These are phyloP conservation scores for Lactarius deliciosus DNA, from an alignment of 768 basidiomycete species.

Conservation along the genomic window DNA sequence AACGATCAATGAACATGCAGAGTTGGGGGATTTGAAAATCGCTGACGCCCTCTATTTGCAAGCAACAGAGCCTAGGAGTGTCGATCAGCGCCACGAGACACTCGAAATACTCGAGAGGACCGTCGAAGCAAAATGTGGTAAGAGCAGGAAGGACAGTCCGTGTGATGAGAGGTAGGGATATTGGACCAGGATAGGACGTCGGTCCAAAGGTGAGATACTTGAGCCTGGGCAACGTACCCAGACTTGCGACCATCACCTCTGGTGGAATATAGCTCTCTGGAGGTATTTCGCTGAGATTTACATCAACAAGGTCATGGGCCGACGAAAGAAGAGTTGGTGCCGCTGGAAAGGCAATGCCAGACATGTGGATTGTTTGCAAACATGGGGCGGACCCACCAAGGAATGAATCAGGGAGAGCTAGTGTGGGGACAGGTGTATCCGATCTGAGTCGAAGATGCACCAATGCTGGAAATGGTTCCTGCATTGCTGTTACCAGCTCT, in stretches of 20 bases:
- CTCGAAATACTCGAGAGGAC: background rate
- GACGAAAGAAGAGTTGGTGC: slow-evolving; percentile 1
- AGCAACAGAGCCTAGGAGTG: too few species aligned
- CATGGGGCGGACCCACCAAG: background rate
- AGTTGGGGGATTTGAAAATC: background rate
- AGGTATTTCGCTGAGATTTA: background rate
- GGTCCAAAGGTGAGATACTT: background rate
- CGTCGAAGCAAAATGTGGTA: background rate
- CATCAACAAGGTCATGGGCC: background rate
- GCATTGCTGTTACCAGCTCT: too few species aligned
- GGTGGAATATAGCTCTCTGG: too few species aligned
- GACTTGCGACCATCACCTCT: background rate
- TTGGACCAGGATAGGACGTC: background rate
- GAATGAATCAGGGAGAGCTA: background rate
- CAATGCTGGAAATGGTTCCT: too few species aligned
- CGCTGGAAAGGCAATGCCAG: background rate
- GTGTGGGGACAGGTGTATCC: too few species aligned
- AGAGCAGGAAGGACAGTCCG: background rate
- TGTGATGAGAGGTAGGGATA: background rate
- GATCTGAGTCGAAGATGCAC: too few species aligned
- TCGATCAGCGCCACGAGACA: background rate
- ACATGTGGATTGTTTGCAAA: background rate
- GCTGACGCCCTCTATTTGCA: too few species aligned
- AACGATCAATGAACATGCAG: background rate
- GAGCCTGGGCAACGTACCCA: background rate